phyloP scores from a whole-genome alignment of 2,329 filamentous ascomycete genomes.

The Nigrospora sphaerica region DNA sequence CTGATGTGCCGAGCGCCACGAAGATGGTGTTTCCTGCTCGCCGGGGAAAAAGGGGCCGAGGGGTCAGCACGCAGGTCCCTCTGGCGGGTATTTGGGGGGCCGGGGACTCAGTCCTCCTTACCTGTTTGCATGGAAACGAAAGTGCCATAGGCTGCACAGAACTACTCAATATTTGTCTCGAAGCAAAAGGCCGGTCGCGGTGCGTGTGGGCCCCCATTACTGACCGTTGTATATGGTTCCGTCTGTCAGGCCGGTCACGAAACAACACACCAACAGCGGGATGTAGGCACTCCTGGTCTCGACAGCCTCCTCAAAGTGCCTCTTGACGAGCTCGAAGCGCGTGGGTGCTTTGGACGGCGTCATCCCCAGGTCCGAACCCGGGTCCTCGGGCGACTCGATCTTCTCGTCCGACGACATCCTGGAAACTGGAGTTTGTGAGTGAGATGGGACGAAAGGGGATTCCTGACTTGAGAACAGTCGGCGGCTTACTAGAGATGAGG shows the following conservation, averaged over 20 bases:
- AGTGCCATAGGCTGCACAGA: conserved; percentile 27
- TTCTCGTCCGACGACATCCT: no score
- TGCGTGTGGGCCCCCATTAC: background rate
- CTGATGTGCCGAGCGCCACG: conserved; percentile 30
- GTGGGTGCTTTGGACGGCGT: no score
- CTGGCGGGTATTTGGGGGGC: no score
- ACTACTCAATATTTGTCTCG: no score
- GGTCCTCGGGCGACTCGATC: no score
- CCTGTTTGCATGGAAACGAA: conserved; percentile 34
- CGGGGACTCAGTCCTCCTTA: conserved; percentile 4
- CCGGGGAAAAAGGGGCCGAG: background rate
- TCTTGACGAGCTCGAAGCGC: background rate
- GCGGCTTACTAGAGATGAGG: no score
- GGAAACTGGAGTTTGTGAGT: no score
- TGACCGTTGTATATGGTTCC: conserved; percentile 12
- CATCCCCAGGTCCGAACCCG: no score
- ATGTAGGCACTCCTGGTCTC: conserved; percentile 6
- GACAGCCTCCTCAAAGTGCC: conserved; percentile 2
- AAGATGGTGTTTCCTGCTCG: conserved; percentile 31
- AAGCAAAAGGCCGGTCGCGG: no score
- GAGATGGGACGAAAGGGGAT: no score
- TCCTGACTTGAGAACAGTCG: no score
- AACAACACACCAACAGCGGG: conserved; percentile 9
- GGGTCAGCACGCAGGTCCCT: background rate
- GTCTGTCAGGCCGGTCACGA: conserved; percentile 11